These are phyloP conservation scores for Terfezia claveryi DNA, from an alignment of 495 filamentous ascomycete genomes.

Conservation along the genomic window DNA sequence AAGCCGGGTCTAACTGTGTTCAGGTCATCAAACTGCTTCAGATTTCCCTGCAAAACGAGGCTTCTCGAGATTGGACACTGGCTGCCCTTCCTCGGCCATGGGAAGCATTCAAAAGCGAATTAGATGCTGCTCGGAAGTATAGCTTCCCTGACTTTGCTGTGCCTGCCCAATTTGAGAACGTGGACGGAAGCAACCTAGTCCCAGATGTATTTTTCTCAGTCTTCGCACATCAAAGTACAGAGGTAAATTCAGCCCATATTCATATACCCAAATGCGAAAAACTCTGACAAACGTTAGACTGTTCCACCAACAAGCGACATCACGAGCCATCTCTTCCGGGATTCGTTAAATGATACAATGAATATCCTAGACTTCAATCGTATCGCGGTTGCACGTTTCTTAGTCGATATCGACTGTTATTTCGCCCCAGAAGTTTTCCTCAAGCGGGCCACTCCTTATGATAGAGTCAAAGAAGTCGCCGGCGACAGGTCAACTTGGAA, in stretches of 20 bases:
- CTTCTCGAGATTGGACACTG: constrained; percentile 46
- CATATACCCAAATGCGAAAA: background rate
- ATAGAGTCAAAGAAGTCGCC: constrained; percentile 58
- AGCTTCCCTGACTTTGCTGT: constrained; percentile 50
- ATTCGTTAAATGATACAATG: constrained; percentile 78
- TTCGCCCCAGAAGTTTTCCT: constrained; percentile 75
- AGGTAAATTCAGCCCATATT: constrained; percentile 19
- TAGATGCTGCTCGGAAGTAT: constrained; percentile 43
- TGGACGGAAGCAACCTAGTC: constrained; percentile 55
- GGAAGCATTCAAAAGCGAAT: constrained; percentile 37
- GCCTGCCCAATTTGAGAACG: constrained; percentile 42
- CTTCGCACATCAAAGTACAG: constrained; percentile 67
- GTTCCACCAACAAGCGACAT: constrained; percentile 59
- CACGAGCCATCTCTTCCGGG: constrained; percentile 58
- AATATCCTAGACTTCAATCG: constrained; percentile 87
- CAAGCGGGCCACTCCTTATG: constrained; percentile 77
- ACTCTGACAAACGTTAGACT: constrained; percentile 26
- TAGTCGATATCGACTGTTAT: constrained; percentile 90
- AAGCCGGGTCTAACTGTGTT: background rate
- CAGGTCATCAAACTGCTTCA: constrained; percentile 59
- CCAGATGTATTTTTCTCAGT: constrained; percentile 89
- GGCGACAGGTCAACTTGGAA: constrained; percentile 69
- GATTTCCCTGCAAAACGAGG: constrained; percentile 55
- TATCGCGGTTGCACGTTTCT: constrained; percentile 58
- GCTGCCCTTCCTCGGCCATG: constrained; percentile 69